Percentiles rank a stretch among this genome's conserved stretches.
These are phyloP conservation scores for Dactylorhiza incarnata DNA, from an alignment of 106 monocot species.

Conservation along the genomic window DNA sequence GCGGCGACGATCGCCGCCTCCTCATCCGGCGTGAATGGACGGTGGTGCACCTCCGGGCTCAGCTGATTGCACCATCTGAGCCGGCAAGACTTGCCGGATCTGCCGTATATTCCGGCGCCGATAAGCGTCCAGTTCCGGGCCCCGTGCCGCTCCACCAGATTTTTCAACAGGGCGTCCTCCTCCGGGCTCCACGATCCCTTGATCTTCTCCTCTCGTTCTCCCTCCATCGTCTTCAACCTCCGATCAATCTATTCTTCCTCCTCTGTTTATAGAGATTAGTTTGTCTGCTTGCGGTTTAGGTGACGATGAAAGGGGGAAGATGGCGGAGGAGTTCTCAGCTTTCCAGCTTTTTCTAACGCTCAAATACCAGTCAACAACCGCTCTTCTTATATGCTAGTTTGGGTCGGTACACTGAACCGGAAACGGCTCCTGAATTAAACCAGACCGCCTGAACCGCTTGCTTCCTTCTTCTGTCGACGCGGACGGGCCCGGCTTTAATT, in stretches of 20 bases:
- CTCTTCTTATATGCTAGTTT: not conserved
- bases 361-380: slow-evolving; percentile 10
- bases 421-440: slow-evolving; percentile 12
- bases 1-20: slow-evolving; percentile 23
- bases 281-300: slow-evolving; percentile 16
- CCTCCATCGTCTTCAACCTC: not conserved
- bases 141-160: slow-evolving; percentile 23
- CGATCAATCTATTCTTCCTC: not conserved
- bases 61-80: slow-evolving; percentile 37
- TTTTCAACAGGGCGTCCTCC: slow-evolving; percentile 21
- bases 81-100: slow-evolving; percentile 36
- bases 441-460: not conserved
- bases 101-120: slow-evolving; percentile 21
- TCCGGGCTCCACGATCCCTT: slow-evolving; percentile 35
- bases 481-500: not conserved
- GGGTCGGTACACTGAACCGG: slow-evolving; percentile 9
- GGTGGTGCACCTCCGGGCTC: slow-evolving; percentile 30
- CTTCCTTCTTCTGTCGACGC: not conserved
- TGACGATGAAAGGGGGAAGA: not conserved
- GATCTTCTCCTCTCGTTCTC: not conserved
- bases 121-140: slow-evolving; percentile 31
- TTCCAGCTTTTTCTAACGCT: not conserved
- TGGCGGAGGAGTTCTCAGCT: no score
- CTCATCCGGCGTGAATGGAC: slow-evolving; percentile 26
- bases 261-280: not conserved